Conservation (phyloP, 2,329 filamentous ascomycete genomes). For the Cladorrhinum sp. region DNA sequence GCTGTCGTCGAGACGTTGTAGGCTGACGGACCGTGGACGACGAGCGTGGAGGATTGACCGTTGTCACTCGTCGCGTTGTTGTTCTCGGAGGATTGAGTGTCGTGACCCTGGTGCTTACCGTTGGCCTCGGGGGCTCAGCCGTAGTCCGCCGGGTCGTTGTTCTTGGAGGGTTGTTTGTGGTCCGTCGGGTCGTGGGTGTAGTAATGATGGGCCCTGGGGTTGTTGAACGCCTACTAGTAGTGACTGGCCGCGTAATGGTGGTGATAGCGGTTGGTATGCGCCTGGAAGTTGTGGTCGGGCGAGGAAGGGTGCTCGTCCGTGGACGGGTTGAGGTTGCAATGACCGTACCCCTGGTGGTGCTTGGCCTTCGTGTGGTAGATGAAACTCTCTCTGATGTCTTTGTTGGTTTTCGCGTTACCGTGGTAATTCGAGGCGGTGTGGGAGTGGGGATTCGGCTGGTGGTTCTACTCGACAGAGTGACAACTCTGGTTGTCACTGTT, state of each 20-base stretch:
- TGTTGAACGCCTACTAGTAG: background rate
- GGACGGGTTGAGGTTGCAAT: constrained; percentile 6
- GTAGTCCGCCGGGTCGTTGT: background rate
- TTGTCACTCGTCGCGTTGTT: background rate
- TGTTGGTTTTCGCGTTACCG: constrained; percentile 8
- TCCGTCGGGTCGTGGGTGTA: background rate
- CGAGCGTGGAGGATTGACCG: background rate
- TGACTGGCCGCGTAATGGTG: constrained; percentile 6
- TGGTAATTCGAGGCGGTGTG: constrained; percentile 5
- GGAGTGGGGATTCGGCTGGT: background rate
- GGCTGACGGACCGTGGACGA: background rate
- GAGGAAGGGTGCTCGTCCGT: background rate
- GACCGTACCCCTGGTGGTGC: background rate
- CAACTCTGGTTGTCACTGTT: constrained; percentile 13
- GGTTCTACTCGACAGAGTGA: constrained; percentile 8
- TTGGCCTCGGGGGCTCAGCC: background rate
- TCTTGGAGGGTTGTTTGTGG: background rate
- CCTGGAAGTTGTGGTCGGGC: constrained; percentile 1
- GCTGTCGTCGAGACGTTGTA: background rate
- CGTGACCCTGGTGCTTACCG: background rate
- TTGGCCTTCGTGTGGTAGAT: background rate
- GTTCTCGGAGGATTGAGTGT: constrained; percentile 1
- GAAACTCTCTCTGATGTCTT: background rate
- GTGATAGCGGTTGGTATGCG: constrained; percentile 12
- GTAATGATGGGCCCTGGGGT: background rate